Conservation (phyloP, 1,284 basidiomycete genomes). For the Boletus smithii region DNA sequence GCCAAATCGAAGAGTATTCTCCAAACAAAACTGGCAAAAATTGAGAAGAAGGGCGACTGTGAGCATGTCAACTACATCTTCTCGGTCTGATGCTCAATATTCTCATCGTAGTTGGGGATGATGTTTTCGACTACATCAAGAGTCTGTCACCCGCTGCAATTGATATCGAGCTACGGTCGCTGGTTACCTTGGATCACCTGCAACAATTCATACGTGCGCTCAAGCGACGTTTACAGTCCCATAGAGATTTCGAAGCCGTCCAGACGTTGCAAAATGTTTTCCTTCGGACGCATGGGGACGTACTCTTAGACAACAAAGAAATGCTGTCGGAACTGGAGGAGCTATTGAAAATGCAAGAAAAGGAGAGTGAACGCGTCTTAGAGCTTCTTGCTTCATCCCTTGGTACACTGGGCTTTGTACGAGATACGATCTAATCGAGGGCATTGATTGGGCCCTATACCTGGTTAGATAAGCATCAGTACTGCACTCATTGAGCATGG, state of each 20-base stretch:
- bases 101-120: conserved; percentile 50
- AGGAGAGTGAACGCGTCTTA: conserved; percentile 70
- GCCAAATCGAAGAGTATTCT: conserved; percentile 70
- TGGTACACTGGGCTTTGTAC: conserved; percentile 69
- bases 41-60: conserved; percentile 67
- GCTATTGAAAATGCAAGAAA: conserved; percentile 61
- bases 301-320: conserved; percentile 69
- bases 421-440: conserved; percentile 39
- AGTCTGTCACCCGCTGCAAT: conserved; percentile 86
- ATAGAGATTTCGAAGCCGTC: conserved; percentile 93
- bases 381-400: conserved; percentile 68
- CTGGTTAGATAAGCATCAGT: conserved; percentile 27
- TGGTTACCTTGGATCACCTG: conserved; percentile 66
- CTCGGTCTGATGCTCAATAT: conserved; percentile 1
- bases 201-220: conserved; percentile 75
- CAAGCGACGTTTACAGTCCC: conserved; percentile 67
- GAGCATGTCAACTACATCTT: conserved; percentile 30
- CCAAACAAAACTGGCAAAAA: conserved; percentile 58
- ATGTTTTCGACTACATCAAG: conserved; percentile 85
- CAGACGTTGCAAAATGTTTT: conserved; percentile 88
- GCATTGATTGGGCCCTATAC: neutral
- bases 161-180: conserved; percentile 86
- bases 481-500: neutral
- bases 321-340: conserved; percentile 53
- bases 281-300: conserved; percentile 81